Percentiles rank a stretch among this genome's conserved stretches.
These are phyloP conservation scores for Ophiostoma quercus DNA, from an alignment of 2,329 filamentous ascomycete species.

Conservation along the genomic window DNA sequence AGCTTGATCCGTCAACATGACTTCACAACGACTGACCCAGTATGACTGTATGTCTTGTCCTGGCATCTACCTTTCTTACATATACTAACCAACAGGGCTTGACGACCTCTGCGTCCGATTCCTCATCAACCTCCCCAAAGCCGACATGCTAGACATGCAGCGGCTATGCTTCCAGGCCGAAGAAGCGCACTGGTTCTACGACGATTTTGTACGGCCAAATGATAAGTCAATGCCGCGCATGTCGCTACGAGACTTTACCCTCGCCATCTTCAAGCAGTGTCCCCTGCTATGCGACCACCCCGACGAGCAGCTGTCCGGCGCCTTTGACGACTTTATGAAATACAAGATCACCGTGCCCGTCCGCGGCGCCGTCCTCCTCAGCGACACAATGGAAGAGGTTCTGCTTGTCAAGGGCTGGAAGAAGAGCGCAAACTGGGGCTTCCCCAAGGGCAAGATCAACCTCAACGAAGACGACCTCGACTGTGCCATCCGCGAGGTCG, in stretches of 20 bases:
- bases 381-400: constrained; percentile 87
- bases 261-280: constrained; percentile 90
- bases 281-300: constrained; percentile 80
- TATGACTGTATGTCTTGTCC: constrained; percentile 9
- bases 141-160: constrained; percentile 83
- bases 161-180: constrained; percentile 98
- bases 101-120: constrained; percentile 98
- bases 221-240: constrained; percentile 81
- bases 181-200: constrained; percentile 99
- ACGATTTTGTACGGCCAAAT: constrained; percentile 93
- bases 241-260: constrained; percentile 76
- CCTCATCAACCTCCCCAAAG: constrained; percentile 90
- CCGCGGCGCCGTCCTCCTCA: constrained; percentile 86
- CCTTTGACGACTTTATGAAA: constrained; percentile 84
- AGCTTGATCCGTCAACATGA: constrained; percentile 1
- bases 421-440: constrained; percentile 93
- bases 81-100: constrained; percentile 57
- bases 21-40: constrained; percentile 13
- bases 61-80: not conserved
- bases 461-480: constrained; percentile 92
- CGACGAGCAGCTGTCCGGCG: constrained; percentile 68
- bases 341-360: constrained; percentile 96
- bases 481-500: constrained; percentile 89
- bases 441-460: constrained; percentile 95
- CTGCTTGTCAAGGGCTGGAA: constrained; percentile 97